Base-by-base conservation (phyloP, 73 alveolate genomes). In the Stentor coeruleus region DNA sequence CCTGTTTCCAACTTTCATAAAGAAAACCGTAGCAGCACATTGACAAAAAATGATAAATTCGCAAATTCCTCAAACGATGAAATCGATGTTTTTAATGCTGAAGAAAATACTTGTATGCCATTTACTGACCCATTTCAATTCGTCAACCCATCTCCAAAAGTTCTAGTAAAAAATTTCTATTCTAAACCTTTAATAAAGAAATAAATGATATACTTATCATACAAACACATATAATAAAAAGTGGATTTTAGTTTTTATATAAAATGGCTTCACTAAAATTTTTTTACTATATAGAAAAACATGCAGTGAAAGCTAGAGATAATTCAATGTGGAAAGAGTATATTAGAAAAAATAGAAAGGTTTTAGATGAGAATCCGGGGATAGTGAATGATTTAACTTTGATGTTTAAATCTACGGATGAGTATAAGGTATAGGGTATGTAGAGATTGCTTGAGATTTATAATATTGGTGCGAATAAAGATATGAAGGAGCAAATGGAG, bases 41-140 rank as follows among this genome's bases (percentile, higher is more conserved):
- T n/a, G n/a, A n/a, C n/a, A n/a, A n/a, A n/a, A n/a, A n/a, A n/a
- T n/a, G n/a, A n/a, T n/a, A n/a, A n/a, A n/a, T n/a, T n/a, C n/a
- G n/a, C n/a, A n/a, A n/a, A n/a, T n/a, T n/a, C n/a, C n/a, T 49
- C 66, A 49, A 49, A 49, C 20, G 66, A 49, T 20, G 66, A 49
- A 20, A 11, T 49, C 66, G 66, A 49, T 20, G 66, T 49, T 49
- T 49, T 49, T 49, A 49, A 49, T 49, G 66, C 66, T 11, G 66
- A 49, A 20, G 66, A 49, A 49, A 49, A 49, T 20, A 49, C 28
- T 20, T 49, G 66, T 20, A 20, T 20, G 6, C 28, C 20, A 11
- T 49, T 49, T 20, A n/a, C n/a, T n/a, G 66, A 49, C 66, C 66
- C 66, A 11, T 49, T 49, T 49, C 66, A 49, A 49, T 49, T 49